Evolutionary conservation across 257 asterid species (phyloP), one percentile per base, ranked within the genome.

Genomic region (Solanum medicagineum): DNA sequence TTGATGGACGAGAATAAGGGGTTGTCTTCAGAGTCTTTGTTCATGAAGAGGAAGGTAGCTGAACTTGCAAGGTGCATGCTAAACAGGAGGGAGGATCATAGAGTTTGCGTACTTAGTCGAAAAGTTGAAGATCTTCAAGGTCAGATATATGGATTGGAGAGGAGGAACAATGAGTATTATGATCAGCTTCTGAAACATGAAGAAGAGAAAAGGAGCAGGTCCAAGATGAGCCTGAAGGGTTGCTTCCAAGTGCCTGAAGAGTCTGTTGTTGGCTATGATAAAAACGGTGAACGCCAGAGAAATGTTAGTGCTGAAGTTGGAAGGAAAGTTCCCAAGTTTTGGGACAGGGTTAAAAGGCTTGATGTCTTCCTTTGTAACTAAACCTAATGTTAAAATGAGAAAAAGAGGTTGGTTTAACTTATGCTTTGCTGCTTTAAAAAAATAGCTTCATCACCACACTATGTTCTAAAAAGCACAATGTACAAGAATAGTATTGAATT

Each of bases 41-140:
- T 91, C 84, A 81, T 96, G 93, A 95, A 93, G 90, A 89, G 98
- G 86, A 96, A 93, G 90, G 97, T 98, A 47, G 94, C 97, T 47
- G 99, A 96, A 88, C 94, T 96, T 10, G 98, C 98, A 7, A 87
- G 97, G 84, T 94, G 97, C 45, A 92, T 94, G 73, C 77, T 96
- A 89, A 92, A 95, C 91, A 85, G 91, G 36, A 91, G 98, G 89
- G 99, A 96, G 87, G 97, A 95, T 91, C 91, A 92, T 53, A 88
- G 99, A 87, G 98, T 93, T 8, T 92, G 91, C 63, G 20, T 92
- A 89, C 93, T 96, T 88, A 96, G 97, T 87, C 85, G 89, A 82
- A 94, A 95, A 86, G 94, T 96, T 17, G 97, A 96, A 93, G 99
- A 96, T 88, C 97, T 96, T 14, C 99, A 96, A 62, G 95, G 93